Base-by-base conservation (phyloP, 371 early-diverging fungal genomes). In the Rhizopus arrhizus region DNA sequence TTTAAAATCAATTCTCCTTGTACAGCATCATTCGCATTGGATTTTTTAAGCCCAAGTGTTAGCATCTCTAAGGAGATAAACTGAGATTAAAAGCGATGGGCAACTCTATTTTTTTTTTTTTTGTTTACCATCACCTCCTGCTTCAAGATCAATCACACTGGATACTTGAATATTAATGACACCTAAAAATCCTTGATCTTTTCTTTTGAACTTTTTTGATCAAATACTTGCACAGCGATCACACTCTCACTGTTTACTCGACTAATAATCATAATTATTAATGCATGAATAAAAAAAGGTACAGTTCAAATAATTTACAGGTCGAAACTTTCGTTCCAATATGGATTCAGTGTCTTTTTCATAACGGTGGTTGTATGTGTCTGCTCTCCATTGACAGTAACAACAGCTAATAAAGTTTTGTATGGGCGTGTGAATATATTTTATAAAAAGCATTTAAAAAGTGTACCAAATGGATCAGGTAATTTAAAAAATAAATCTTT, bases 191-290 rank as follows among this genome's bases (percentile, higher is more conserved):
- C 98, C 97, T 76, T 97, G 97, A 59, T 91, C 88, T 68, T 88
- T 90, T 82, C 91, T 94, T 78, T 95, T 95, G 76, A 93, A 97
- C 70, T 94, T 95, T 70, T 87, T 81, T 97, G 96, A 71, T 98
- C 98, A 81, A 96, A 98, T 40, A 98, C 90, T 77, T 98, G 97
- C 29, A 96, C 90, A 9, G 95, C 89, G 53, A 97, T 82, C 9
- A 95, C 89, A 64, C 93, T 92, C 65, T 79, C 76, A 72, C 87
- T 87, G 11, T 84, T 84, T 31, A 91, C 91, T 70, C 80, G 80
- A 47, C 91, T 91, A 75, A 32, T 64, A 1, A 22, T 22, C 22
- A 22, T 22, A 1, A 22, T 22, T 2, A 22, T 22, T 22, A 22
- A 22, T 22, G 22, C 22, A 22, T 22, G 22, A 22, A 22, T 22